Evolutionary conservation across 2,329 filamentous ascomycete species (phyloP).

Genomic region (Coniochaeta sp.): DNA sequence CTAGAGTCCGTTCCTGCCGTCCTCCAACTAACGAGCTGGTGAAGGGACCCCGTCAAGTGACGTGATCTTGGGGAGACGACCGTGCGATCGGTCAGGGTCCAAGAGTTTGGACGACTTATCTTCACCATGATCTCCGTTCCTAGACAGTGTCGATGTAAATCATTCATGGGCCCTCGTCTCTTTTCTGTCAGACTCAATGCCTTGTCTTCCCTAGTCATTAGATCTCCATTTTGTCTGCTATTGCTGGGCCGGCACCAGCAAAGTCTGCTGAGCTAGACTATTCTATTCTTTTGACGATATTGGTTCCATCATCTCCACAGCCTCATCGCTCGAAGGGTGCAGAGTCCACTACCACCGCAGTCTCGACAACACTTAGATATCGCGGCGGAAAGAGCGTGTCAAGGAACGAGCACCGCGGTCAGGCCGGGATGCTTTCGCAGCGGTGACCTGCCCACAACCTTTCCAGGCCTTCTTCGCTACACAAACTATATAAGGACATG

Average conservation of each 20-base stretch:
- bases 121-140: not conserved
- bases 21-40: not conserved
- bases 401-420: not conserved
- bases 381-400: not conserved
- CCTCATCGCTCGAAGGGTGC: not conserved
- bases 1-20: not conserved
- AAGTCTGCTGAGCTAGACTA: not conserved
- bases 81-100: not conserved
- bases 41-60: not conserved
- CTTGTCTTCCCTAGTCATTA: not conserved
- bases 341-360: not conserved
- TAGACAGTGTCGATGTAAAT: not conserved
- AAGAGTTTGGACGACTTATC: not conserved
- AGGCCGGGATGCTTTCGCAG: not conserved
- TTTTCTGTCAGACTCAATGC: not conserved
- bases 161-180: not conserved
- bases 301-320: not conserved
- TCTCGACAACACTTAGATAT: not conserved
- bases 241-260: not conserved
- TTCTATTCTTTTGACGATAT: not conserved
- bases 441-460: not conserved
- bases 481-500: conserved; percentile 6
- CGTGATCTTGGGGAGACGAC: not conserved
- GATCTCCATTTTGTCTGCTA: not conserved
- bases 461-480: not conserved